Evolutionary conservation across 768 basidiomycete species (phyloP), one percentile per base, ranked within the genome.

Genomic region (Leccinum fibrillosum): DNA sequence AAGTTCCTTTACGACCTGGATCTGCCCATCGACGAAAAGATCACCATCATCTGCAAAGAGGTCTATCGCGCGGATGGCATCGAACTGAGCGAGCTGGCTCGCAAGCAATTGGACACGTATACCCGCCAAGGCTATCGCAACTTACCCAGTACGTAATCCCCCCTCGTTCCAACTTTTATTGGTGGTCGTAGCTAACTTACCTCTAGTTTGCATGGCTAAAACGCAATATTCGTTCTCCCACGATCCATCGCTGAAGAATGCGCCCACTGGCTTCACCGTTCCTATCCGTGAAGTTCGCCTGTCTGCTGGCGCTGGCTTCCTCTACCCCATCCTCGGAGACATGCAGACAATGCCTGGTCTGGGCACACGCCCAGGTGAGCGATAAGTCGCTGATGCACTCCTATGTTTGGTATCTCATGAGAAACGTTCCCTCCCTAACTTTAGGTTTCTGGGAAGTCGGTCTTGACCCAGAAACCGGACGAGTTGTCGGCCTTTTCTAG

Each of bases 311-410:
- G 94, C 95, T 57, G 92, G 92, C 25, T 98, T 98, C 86, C 76
- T 98, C 62, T 97, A 95, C 74, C 95, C 96, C 23, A 83, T 98
- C 61, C 80, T 91, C n/a, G 92, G 91, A 39, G 93, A 95, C 72
- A 98, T 99, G 92, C 90, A 92, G 72, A 98, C 94, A 56, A 96
- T 99, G 93, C 96, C 96, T 47, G 96, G 94, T 64, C 82, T 97
- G 44, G 92, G 88, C 25, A 97, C 93, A 58, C 86, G 94, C 59
- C 94, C 94, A 72, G 92, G 90, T 86, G 57, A 64, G 76, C 59
- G 34, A 63, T 50, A 60, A 44, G 37, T 11, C 23, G 4, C 21
- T 11, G 23, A 28, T 28, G 4, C 25, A 4, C 53, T 51, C 55
- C 57, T 44, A 35, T 55, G 25, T 35, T 30, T 32, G 21, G 39